Evolutionary conservation across 257 asterid species (phyloP), one percentile per base, ranked within the genome.

Genomic region (Scutellaria minor): DNA sequence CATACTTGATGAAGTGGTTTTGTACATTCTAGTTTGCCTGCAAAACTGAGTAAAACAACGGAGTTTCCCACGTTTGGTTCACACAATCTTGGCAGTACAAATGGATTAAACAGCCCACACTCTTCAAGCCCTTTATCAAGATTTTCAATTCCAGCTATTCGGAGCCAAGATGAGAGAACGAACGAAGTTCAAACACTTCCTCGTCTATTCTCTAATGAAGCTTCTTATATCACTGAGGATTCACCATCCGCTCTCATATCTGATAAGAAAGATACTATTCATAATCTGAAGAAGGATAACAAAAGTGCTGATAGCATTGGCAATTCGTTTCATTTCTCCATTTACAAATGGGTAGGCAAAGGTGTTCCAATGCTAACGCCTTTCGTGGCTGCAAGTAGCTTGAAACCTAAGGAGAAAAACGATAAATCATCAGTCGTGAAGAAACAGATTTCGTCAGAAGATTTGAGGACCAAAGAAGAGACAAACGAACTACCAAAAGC

Each of bases 301-400:
- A 70, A 60, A 68, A 72, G 56, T 22, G 44, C 24, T 20, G 86
- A 82, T 60, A 41, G 48, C 51, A 9, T 56, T 45, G 83, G 64
- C 39, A 68, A 77, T 69, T 85, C 79, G 68, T 94, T 94, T 68
- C 99, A 94, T 73, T 94, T 91, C 86, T 94, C 99, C 11, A 89
- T 94, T 64, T 92, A 91, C 78, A 91, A 88, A 78, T 94, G 98
- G 99, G 91, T 89, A 20, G 96, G 88, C 47, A 74, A 69, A 52
- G 98, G 86, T 66, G 85, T 84, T 42, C 93, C 96, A 13, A 71
- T 84, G 73, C 73, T 87, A 58, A 78, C 75, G 72, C 78, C 91
- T 5, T 75, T 85, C 35, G 74, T 75, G 53, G 70, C 76, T 54
- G 72, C 75, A 68, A 76, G 74, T 15, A 66, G 68, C 54, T 66